A percentile compares a stretch with the other conserved stretches of the same genome.
These are phyloP conservation scores for Aspergillus olivimuriae DNA, from an alignment of 495 filamentous ascomycete species.

Conservation along the genomic window DNA sequence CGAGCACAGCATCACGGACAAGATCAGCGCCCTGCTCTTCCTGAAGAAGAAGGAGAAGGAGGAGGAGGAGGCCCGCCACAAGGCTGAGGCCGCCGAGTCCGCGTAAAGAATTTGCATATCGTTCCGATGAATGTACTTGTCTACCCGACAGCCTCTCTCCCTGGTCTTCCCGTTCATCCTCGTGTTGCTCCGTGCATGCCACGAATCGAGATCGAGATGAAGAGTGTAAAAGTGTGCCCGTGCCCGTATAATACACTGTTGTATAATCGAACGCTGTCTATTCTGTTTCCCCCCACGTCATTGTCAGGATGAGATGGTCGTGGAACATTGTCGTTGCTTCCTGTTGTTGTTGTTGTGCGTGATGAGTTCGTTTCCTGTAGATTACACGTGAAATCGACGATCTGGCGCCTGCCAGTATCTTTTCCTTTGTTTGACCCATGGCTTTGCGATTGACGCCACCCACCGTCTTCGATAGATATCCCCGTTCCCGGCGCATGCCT, in stretches of 20 bases:
- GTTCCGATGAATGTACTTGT: background rate
- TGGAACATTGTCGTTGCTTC: constrained; percentile 10
- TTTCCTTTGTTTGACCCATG: constrained; percentile 14
- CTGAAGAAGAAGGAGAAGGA: constrained; percentile 55
- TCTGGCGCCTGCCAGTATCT: constrained; percentile 12
- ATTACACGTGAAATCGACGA: constrained; percentile 18
- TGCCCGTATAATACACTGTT: background rate
- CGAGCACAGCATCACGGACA: constrained; percentile 48
- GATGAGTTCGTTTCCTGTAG: constrained; percentile 16
- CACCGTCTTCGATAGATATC: background rate
- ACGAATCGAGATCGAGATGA: no score
- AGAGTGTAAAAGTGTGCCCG: background rate
- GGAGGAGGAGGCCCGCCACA: constrained; percentile 51
- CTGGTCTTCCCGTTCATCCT: no score
- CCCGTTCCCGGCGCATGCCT: background rate
- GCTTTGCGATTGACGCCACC: background rate
- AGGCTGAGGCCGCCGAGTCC: constrained; percentile 38
- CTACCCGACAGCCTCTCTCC: background rate
- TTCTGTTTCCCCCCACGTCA: background rate
- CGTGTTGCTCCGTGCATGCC: no score
- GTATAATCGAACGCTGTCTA: background rate
- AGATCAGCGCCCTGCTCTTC: constrained; percentile 57
- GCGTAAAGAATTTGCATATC: constrained; percentile 30
- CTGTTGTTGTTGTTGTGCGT: constrained; percentile 9
- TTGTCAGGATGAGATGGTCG: background rate